A percentile compares a stretch with the other conserved stretches of the same genome.
Evolutionary conservation across 2,329 filamentous ascomycete species (phyloP).

Genomic region (Mycocentrospora acerina): DNA sequence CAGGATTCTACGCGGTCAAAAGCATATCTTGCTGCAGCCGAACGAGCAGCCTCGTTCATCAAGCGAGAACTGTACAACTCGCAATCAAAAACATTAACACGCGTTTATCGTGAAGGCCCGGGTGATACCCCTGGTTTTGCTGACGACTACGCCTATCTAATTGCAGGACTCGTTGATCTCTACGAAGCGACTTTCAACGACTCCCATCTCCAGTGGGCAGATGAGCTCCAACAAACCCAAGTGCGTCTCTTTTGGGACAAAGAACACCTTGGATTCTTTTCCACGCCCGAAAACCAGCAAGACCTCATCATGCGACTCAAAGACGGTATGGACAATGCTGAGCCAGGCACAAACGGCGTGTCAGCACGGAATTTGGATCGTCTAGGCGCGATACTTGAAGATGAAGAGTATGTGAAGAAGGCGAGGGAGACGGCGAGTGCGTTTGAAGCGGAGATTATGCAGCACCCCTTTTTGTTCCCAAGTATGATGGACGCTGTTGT

Average conservation of each 20-base stretch:
- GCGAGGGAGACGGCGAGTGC: constrained; percentile 76
- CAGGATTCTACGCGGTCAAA: constrained; percentile 60
- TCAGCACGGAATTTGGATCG: constrained; percentile 87
- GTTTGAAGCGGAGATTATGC: constrained; percentile 87
- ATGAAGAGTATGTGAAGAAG: constrained; percentile 62
- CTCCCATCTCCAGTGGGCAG: constrained; percentile 75
- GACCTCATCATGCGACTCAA: constrained; percentile 85
- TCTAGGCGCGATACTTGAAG: constrained; percentile 68
- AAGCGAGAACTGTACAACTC: constrained; percentile 71
- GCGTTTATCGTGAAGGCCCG: constrained; percentile 70
- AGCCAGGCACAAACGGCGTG: constrained; percentile 86
- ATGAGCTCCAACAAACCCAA: constrained; percentile 76
- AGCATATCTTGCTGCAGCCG: constrained; percentile 66
- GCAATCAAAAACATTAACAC: constrained; percentile 63
- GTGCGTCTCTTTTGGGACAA: constrained; percentile 76
- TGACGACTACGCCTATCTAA: constrained; percentile 91
- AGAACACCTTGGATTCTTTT: constrained; percentile 67
- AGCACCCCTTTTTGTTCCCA: constrained; percentile 90
- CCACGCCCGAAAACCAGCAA: constrained; percentile 62
- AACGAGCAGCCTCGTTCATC: constrained; percentile 71
- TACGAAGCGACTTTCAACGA: constrained; percentile 82
- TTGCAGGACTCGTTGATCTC: constrained; percentile 78
- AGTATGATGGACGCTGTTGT: constrained; percentile 77
- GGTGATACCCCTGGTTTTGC: constrained; percentile 74
- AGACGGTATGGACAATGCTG: constrained; percentile 89